A percentile compares a stretch with the other conserved stretches of the same genome.
These are phyloP conservation scores for Pseudogymnoascus sp. DNA, from an alignment of 2,329 filamentous ascomycete genomes.

Conservation along the genomic window DNA sequence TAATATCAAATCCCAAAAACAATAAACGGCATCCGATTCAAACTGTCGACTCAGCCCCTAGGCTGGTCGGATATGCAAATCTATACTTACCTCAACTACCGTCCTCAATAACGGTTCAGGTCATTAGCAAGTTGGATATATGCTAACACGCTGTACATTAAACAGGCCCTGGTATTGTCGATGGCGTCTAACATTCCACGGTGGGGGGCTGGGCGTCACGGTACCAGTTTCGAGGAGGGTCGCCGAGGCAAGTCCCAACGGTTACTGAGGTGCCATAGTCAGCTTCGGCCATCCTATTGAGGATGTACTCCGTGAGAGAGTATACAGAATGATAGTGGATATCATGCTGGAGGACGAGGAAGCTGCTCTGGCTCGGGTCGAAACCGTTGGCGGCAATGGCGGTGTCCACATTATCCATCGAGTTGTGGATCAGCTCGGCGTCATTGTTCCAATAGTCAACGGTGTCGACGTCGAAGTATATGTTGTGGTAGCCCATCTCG, in stretches of 20 bases:
- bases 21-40: neutral
- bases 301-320: constrained; percentile 31
- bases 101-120: neutral
- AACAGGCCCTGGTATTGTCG: neutral
- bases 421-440: constrained; percentile 38
- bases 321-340: constrained; percentile 32
- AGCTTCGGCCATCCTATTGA: constrained; percentile 29
- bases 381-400: constrained; percentile 17
- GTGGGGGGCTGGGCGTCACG: constrained; percentile 11
- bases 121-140: neutral
- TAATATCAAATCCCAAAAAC: neutral
- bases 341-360: constrained; percentile 44
- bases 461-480: constrained; percentile 43
- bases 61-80: neutral
- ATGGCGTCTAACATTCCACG: neutral
- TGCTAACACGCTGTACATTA: neutral
- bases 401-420: constrained; percentile 36
- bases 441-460: constrained; percentile 41
- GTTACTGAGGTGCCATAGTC: constrained; percentile 35
- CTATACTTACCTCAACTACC: neutral
- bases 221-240: constrained; percentile 40
- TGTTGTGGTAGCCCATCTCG: constrained; percentile 40
- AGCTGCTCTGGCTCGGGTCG: constrained; percentile 24
- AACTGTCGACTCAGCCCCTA: neutral
- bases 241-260: constrained; percentile 41